Percentiles rank a stretch among this genome's conserved stretches.
Conservation (phyloP, 371 early-diverging fungal species). For the Rhizopus stolonifer region DNA sequence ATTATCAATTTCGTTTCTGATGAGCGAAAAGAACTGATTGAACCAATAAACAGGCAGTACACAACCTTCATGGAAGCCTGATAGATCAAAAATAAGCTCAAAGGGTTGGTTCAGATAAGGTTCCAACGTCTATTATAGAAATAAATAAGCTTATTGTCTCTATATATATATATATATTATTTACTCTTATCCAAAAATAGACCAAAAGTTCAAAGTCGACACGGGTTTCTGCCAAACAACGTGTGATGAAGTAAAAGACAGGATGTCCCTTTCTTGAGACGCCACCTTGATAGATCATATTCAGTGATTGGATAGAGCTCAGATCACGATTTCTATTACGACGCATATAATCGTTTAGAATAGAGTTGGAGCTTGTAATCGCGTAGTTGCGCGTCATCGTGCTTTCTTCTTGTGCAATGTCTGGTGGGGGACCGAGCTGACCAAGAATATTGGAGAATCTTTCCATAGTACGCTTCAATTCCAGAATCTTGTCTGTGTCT, state of each 20-base stretch:
- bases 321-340: constrained; percentile 62
- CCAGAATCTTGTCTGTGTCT: constrained; percentile 26
- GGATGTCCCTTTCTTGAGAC: constrained; percentile 71
- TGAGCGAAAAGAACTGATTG: constrained; percentile 64
- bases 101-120: constrained; percentile 57
- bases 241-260: constrained; percentile 78
- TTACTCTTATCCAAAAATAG: constrained; percentile 64
- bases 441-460: constrained; percentile 79
- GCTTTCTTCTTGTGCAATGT: constrained; percentile 44
- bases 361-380: constrained; percentile 42
- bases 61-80: constrained; percentile 68
- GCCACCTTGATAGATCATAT: constrained; percentile 77
- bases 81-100: constrained; percentile 79
- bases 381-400: constrained; percentile 38
- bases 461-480: constrained; percentile 59
- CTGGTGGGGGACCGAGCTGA: constrained; percentile 80
- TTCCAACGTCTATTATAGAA: constrained; percentile 46
- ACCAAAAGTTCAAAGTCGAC: constrained; percentile 78
- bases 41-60: constrained; percentile 77
- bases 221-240: constrained; percentile 64
- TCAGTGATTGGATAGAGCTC: constrained; percentile 56
- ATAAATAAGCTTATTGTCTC: constrained; percentile 42
- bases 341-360: constrained; percentile 71
- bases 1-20: constrained; percentile 58
- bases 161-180: too few relatives aligned